Evolutionary conservation across 1,284 basidiomycete species (phyloP), one percentile per base, ranked within the genome.

Genomic region (Cerrena zonata): DNA sequence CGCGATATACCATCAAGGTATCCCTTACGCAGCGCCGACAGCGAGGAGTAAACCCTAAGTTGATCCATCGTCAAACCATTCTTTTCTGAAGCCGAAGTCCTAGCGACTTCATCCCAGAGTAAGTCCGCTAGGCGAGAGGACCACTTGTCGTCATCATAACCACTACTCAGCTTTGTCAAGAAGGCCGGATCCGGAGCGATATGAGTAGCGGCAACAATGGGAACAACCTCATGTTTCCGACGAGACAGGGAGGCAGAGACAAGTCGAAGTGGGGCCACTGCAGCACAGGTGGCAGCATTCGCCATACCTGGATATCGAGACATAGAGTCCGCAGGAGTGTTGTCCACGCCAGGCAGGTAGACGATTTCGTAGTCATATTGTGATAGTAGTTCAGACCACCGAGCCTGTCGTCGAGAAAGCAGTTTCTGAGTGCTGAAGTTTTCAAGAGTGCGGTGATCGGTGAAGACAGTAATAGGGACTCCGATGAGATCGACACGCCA

Each of bases 401-500:
- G 56, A 0, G 60, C 58, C 50, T 76, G 73, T 0, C 63, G 46
- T 0, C 56, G 42, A 0, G 69, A 71, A 0, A 76, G 56, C 11
- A 71, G 60, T 2, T 55, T 45, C 45, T 78, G 72, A 0, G 54
- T 56, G 1, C 56, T 2, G 41, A 77, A 72, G 49, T 68, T 64
- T 27, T 72, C 60, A 0, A 78, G 58, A 0, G 69, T 73, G 0
- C 57, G 42, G 50, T 78, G 75, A 52, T 76, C 69, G 0, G 71
- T 73, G 43, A 63, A 66, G 1, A 76, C 57, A 0, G 49, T 44
- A 36, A 76, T 65, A 0, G 49, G 58, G 0, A 51, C 40, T 0
- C 70, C 71, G 0, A 75, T 38, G 0, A 76, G 56, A 15, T 69
- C 60, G 0, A 54, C 42, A 0, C 60, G 25, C 66, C 68, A 78